Evolutionary conservation across 164 flowering plant species (phyloP).

Genomic region (Tetrastigma voinierianum): DNA sequence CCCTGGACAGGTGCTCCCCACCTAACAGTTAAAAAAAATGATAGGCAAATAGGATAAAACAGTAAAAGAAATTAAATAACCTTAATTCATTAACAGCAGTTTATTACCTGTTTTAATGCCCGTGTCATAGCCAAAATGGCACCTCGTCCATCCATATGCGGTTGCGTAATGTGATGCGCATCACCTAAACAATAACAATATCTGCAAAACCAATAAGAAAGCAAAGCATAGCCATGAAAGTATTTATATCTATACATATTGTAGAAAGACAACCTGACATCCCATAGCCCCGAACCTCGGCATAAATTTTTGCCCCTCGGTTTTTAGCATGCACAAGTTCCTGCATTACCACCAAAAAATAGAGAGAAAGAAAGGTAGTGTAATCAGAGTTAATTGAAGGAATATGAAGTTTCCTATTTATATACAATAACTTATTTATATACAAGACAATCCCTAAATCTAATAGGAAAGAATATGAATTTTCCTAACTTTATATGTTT

Average conservation of each 20-base stretch:
- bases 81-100: background rate
- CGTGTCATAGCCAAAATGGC: slow-evolving; percentile 90
- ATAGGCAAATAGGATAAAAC: too few relatives aligned
- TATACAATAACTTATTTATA: too few relatives aligned
- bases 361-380: background rate
- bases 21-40: too few relatives aligned
- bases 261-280: slow-evolving; percentile 81
- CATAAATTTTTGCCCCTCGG: slow-evolving; percentile 89
- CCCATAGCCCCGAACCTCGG: slow-evolving; percentile 95
- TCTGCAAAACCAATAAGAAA: slow-evolving; percentile 3
- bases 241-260: background rate
- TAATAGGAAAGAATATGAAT: too few relatives aligned
- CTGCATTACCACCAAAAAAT: slow-evolving; percentile 24
- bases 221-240: background rate
- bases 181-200: slow-evolving; percentile 55
- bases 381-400: background rate
- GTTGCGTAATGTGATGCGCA: slow-evolving; percentile 96
- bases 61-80: too few relatives aligned
- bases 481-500: too few relatives aligned
- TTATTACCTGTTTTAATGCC: slow-evolving; percentile 72
- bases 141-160: slow-evolving; percentile 82
- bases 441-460: too few relatives aligned
- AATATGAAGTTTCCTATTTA: too few relatives aligned
- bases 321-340: slow-evolving; percentile 84
- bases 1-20: too few relatives aligned